Evolutionary conservation across 495 filamentous ascomycete genomes (phyloP).

Genomic region (Neohortaea acidophila): DNA sequence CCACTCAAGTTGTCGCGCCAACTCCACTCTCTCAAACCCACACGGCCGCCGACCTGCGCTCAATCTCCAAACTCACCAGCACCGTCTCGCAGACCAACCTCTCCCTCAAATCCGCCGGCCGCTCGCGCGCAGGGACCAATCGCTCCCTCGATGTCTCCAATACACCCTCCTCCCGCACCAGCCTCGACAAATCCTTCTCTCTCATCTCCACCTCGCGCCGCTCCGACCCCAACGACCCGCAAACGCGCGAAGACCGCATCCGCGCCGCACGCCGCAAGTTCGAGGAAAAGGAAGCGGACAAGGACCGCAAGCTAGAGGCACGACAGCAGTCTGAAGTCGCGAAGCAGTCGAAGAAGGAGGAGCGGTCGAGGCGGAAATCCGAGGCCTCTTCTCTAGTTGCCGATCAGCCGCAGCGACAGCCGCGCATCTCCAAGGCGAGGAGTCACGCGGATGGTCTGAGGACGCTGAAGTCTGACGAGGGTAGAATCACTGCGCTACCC

Average conservation of each 20-base stretch:
- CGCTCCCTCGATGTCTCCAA: slow-evolving; percentile 25
- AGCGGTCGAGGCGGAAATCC: slow-evolving; percentile 2
- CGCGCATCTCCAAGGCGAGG: too few relatives aligned
- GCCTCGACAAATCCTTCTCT: slow-evolving; percentile 42
- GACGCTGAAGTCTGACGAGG: too few relatives aligned
- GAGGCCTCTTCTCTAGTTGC: too few relatives aligned
- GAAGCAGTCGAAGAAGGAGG: slow-evolving; percentile 8
- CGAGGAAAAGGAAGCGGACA: slow-evolving; percentile 39
- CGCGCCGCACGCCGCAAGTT: slow-evolving; percentile 28
- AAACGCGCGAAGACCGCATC: slow-evolving; percentile 12
- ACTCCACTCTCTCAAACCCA: slow-evolving; percentile 24
- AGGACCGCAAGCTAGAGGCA: slow-evolving; percentile 25
- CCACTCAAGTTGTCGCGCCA: slow-evolving; percentile 7
- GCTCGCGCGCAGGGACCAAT: slow-evolving; percentile 6
- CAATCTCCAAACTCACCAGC: slow-evolving; percentile 30
- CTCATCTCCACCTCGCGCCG: slow-evolving; percentile 25
- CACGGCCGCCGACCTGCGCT: slow-evolving; percentile 31
- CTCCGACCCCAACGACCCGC: slow-evolving; percentile 32
- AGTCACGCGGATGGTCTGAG: too few relatives aligned
- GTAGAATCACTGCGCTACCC: too few relatives aligned
- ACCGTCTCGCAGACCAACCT: slow-evolving; percentile 37
- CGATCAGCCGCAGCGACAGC: too few relatives aligned
- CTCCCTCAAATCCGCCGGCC: slow-evolving; percentile 21
- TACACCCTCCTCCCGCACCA: slow-evolving; percentile 37
- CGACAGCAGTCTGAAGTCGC: slow-evolving; percentile 4